Evolutionary conservation across 345 rosid species (phyloP).

Genomic region (Hirschfeldia incana): DNA sequence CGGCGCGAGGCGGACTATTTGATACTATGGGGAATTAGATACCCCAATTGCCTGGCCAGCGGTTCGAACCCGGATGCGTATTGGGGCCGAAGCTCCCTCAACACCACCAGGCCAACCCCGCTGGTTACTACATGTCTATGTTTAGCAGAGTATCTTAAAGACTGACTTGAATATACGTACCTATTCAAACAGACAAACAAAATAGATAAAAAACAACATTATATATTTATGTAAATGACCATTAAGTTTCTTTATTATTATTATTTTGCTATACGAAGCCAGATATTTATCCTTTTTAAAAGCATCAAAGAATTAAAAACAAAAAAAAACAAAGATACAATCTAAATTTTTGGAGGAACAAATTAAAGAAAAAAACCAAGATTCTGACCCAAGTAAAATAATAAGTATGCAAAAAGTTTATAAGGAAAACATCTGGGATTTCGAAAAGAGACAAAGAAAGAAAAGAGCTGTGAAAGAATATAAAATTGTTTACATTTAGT

Average conservation of each 20-base stretch:
- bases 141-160: slow-evolving; percentile 11
- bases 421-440: not conserved
- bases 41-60: too few relatives aligned
- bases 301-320: not conserved
- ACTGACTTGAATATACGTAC: slow-evolving; percentile 22
- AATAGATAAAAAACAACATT: not conserved
- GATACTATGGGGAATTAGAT: too few relatives aligned
- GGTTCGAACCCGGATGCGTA: too few relatives aligned
- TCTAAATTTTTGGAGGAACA: not conserved
- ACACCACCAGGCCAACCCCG: too few relatives aligned
- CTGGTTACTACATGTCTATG: not conserved
- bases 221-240: not conserved
- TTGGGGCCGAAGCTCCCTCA: too few relatives aligned
- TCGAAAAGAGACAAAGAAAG: not conserved
- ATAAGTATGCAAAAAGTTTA: not conserved
- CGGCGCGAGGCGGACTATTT: too few relatives aligned
- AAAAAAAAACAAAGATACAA: not conserved
- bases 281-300: not conserved
- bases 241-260: not conserved
- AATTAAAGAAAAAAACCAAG: not conserved
- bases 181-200: slow-evolving; percentile 22
- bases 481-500: not conserved
- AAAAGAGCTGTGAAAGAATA: not conserved
- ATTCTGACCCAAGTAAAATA: not conserved
- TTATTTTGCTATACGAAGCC: slow-evolving; percentile 6